These are phyloP conservation scores for Garcia nutans DNA, from an alignment of 345 rosid species.

Conservation along the genomic window DNA sequence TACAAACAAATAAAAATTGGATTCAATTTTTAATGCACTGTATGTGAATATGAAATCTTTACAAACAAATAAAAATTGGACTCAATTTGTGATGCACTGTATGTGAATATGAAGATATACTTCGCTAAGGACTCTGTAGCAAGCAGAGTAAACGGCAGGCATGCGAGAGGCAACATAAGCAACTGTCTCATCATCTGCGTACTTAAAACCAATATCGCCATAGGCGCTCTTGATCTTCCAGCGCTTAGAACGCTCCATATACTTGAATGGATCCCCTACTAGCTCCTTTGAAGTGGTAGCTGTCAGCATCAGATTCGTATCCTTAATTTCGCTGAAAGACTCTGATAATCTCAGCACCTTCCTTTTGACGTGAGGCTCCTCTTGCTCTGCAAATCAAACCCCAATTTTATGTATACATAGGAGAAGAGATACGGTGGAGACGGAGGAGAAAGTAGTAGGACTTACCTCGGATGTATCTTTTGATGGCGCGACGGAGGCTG, in stretches of 20 bases:
- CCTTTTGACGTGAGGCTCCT: conserved; percentile 76
- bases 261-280: conserved; percentile 78
- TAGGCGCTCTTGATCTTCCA: conserved; percentile 87
- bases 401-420: background rate
- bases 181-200: conserved; percentile 73
- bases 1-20: background rate
- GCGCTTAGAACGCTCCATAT: conserved; percentile 61
- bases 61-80: background rate
- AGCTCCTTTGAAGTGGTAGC: conserved; percentile 61
- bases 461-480: conserved; percentile 67
- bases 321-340: conserved; percentile 68
- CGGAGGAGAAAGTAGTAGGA: background rate
- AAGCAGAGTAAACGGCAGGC: conserved; percentile 94
- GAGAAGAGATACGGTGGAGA: background rate
- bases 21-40: background rate
- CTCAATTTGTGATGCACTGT: background rate
- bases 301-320: conserved; percentile 50
- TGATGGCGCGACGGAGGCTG: conserved; percentile 86
- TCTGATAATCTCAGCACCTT: conserved; percentile 70
- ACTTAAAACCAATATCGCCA: conserved; percentile 78
- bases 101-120: conserved; percentile 21
- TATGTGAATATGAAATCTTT: background rate
- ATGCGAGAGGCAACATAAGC: conserved; percentile 95
- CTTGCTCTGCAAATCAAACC: conserved; percentile 48
- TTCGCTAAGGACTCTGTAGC: conserved; percentile 77